Evolutionary conservation across 2,329 filamentous ascomycete genomes (phyloP), one percentile per base, ranked within the genome.

Genomic region (Alternaria alternata): DNA sequence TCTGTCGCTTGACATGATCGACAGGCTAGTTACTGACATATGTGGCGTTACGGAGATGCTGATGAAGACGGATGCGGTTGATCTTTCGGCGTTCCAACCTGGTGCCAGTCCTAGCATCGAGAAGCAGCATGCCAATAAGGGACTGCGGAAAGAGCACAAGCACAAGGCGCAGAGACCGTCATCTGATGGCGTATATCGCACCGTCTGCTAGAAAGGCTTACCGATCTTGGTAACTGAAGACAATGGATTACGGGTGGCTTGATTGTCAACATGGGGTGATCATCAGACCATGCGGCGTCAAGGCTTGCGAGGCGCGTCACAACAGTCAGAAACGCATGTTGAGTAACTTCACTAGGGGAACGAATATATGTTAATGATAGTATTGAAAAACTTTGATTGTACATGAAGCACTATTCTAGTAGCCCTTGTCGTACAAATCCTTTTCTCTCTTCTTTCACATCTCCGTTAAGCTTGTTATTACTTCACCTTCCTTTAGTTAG

Each of bases 1-100:
- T 67, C 87, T 91, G 86, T 87, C 83, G n/a, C 77, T 90, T n/a
- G 88, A 91, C 71, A 79, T 91, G 48, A 80, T 91, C 26, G 87
- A 90, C 74, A 79, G 86, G 2, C 79, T 91, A 26, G 84, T 91
- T 41, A 79, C 82, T 1, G 88, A 91, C 72, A 84, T 90, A 32
- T 83, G 84, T 60, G 73, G 81, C 8, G 85, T 88, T 7, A 90
- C 88, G 4, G 86, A 91, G 79, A 81, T 75, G 44, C 73, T 91
- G 59, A 88, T 90, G 72, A 80, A 82, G 14, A 81, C 81, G 34
- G 83, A 85, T 65, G 74, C 79, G 36, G 72, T 82, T 9, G 87
- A 89, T 60, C 69, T 89, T 43, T 77, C 80, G 7, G 78, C 80
- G 18, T 81, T 84, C 70, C 81, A 84, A 65, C 81, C 80, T 16